Base-by-base conservation (phyloP, 1,139 yeast genomes). In the Magnusiomyces tetraspermus region DNA sequence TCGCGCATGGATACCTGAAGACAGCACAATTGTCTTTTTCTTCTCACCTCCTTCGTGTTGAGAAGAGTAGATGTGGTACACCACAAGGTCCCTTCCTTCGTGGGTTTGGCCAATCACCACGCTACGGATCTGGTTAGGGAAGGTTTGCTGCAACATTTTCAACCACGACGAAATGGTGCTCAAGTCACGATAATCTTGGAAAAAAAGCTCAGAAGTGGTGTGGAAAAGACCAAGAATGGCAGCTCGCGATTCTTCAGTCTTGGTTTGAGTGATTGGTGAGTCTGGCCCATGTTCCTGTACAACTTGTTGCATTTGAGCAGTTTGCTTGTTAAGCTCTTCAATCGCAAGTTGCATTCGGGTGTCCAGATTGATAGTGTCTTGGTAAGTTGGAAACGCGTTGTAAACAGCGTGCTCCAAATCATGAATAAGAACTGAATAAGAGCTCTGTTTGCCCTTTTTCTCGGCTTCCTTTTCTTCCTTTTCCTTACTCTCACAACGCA, bases 1-100 rank as follows among this genome's bases (percentile, higher is more conserved):
- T 49, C 97, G 76, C 0, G 96, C 94, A 67, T 89, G 96, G 1
- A 84, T 76, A 1, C 96, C 96, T 22, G 92, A 90, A 0, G 92
- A 80, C 15, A 89, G 73, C 1, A 88, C 85, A 49, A 89, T 76
- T 0, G 94, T 85, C 63, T 80, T 82, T 61, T 79, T 76, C 26
- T 45, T 28, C 21, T 74, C 71, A n/a, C 71, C 74, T 13, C 67
- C 67, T 33, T 63, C 63, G 15, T 53, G 37, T 77, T 77, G 2
- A 77, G 75, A 49, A 5, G 61, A 58, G 1, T 80, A 72, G 33
- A 87, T 66, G 61, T 85, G 86, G 33, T 87, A 69, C 0, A 85
- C 85, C 51, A 78, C 79, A 62, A 82, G 74, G 26, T 80, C 80
- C 53, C 92, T 74, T 19, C 86, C 85, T 67, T 88, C 95, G 62